Evolutionary conservation across 768 basidiomycete genomes (phyloP).

Genomic region (Clavaria fumosa): DNA sequence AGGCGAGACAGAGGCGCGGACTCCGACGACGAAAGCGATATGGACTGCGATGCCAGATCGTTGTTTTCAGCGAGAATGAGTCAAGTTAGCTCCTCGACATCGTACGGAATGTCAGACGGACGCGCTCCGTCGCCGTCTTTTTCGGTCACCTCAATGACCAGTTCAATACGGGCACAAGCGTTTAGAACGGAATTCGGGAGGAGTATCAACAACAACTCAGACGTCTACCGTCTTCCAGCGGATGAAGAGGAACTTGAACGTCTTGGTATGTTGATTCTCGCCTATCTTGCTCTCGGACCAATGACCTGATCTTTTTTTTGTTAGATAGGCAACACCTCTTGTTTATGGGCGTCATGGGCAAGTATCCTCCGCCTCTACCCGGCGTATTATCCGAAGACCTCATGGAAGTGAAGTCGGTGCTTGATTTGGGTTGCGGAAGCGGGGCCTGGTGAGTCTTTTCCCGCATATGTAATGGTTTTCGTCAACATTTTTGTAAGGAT

Average conservation of each 20-base stretch:
- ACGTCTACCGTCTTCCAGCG: slow-evolving; percentile 63
- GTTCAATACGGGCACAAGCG: slow-evolving; percentile 40
- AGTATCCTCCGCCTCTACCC: slow-evolving; percentile 43
- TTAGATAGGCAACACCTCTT: slow-evolving; percentile 54
- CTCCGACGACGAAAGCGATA: slow-evolving; percentile 33
- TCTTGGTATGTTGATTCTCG: slow-evolving; percentile 30
- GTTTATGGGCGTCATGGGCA: slow-evolving; percentile 50
- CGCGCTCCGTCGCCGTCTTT: slow-evolving; percentile 51
- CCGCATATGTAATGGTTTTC: slow-evolving; percentile 7
- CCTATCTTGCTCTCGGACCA: slow-evolving; percentile 6
- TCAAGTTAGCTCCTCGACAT: slow-evolving; percentile 34
- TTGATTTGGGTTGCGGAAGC: slow-evolving; percentile 72
- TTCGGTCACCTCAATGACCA: slow-evolving; percentile 55
- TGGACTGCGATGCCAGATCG: slow-evolving; percentile 29
- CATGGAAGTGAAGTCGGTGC: slow-evolving; percentile 38
- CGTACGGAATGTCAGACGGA: slow-evolving; percentile 36
- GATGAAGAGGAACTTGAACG: slow-evolving; percentile 64
- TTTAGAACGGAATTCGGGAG: slow-evolving; percentile 56
- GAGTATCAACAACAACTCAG: slow-evolving; percentile 61
- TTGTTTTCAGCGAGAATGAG: slow-evolving; percentile 26
- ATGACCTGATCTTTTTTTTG: too few species aligned
- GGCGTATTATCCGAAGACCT: slow-evolving; percentile 49
- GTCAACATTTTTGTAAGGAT: slow-evolving; percentile 33
- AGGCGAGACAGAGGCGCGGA: slow-evolving; percentile 9
- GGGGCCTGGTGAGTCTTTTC: slow-evolving; percentile 45